A percentile compares a stretch with the other conserved stretches of the same genome.
phyloP scores from a whole-genome alignment of 2,329 filamentous ascomycete genomes.

The Fusarium sp. region DNA sequence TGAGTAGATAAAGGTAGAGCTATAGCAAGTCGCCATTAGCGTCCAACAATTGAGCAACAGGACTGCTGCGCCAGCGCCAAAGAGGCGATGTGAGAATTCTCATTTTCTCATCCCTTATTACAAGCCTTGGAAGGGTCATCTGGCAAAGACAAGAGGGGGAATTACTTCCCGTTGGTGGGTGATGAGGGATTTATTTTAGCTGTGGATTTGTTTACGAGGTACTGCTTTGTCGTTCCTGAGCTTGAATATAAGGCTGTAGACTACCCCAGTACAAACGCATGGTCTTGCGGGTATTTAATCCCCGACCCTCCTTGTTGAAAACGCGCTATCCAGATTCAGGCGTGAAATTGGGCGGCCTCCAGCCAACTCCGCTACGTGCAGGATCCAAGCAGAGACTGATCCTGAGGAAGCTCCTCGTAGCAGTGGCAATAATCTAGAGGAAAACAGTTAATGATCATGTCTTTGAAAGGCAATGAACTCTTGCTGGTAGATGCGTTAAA shows the following conservation, averaged over 20 bases:
- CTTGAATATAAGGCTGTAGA: background rate
- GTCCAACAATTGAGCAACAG: no score
- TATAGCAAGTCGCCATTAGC: no score
- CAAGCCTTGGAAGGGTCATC: background rate
- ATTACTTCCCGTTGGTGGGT: background rate
- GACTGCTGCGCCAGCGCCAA: no score
- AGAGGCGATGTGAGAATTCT: rapidly evolving
- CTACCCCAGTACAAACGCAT: background rate
- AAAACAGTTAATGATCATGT: no score
- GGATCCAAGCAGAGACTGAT: no score
- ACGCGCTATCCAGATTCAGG: background rate
- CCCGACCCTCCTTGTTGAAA: background rate
- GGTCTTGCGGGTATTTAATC: background rate
- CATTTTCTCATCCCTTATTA: background rate
- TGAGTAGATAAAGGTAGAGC: no score
- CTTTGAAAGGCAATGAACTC: background rate
- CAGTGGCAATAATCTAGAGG: no score
- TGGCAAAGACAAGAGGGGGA: background rate
- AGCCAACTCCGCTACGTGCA: background rate
- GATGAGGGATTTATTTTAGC: slow-evolving; percentile 1
- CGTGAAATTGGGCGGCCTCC: background rate
- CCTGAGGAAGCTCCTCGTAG: no score
- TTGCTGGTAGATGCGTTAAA: no score
- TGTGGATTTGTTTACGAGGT: background rate
- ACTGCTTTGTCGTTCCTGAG: background rate